Percentiles rank a stretch among this genome's conserved stretches.
phyloP scores from a whole-genome alignment of 257 asterid species.

The Plantago elongata region DNA sequence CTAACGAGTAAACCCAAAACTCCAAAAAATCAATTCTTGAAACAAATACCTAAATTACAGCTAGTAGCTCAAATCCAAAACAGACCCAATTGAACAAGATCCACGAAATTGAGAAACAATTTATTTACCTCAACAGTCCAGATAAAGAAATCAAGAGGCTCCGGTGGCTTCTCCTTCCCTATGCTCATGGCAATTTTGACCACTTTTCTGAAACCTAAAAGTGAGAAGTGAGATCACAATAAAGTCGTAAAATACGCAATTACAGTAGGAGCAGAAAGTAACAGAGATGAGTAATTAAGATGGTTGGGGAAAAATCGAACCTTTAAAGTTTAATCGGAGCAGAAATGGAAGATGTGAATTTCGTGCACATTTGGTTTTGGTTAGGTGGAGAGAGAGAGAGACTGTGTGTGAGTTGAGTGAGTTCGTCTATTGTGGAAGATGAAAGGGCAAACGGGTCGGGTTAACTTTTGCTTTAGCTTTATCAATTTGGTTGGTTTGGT shows the following conservation, averaged over 20 bases:
- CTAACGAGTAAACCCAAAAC: not conserved
- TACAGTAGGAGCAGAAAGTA: not conserved
- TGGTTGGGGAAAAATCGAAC: conserved; percentile 21
- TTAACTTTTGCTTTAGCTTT: conserved; percentile 9
- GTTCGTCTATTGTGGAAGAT: not conserved
- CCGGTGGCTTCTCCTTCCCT: conserved; percentile 64
- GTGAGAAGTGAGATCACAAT: not conserved
- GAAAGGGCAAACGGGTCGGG: not conserved
- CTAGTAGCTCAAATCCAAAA: too few relatives aligned
- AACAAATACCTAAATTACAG: not conserved
- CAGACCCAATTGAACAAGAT: conserved; percentile 3
- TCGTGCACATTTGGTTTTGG: conserved; percentile 26
- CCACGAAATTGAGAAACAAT: conserved; percentile 1
- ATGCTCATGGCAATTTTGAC: conserved; percentile 46
- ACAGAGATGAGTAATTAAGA: not conserved
- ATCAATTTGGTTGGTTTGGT: not conserved
- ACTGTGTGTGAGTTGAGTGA: not conserved
- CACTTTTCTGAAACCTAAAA: conserved; percentile 19
- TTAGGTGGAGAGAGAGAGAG: conserved; percentile 22
- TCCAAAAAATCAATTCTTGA: not conserved
- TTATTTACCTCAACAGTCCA: conserved; percentile 83
- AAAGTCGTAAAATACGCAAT: not conserved
- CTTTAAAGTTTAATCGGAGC: conserved; percentile 22
- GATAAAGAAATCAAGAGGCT: conserved; percentile 87
- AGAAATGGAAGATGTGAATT: conserved; percentile 26